Percentiles rank a stretch among this genome's conserved stretches.
These are phyloP conservation scores for Megacollybia marginata DNA, from an alignment of 768 basidiomycete genomes.

Conservation along the genomic window DNA sequence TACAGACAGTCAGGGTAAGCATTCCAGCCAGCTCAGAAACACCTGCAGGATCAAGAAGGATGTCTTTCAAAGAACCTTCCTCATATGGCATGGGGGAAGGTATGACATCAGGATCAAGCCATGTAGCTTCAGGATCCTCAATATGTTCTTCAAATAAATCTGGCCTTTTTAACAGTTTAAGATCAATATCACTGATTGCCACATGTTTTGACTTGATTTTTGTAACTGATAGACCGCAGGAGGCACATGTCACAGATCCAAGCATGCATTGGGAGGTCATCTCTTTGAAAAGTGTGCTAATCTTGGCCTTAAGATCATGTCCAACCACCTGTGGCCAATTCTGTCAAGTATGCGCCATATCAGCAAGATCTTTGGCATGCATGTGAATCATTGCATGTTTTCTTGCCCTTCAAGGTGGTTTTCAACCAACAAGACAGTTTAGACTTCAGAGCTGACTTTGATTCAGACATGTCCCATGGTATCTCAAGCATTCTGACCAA, in stretches of 20 bases:
- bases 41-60: conserved; percentile 5
- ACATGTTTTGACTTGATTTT: neutral
- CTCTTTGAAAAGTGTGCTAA: neutral
- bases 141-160: neutral
- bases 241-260: neutral
- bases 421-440: no score
- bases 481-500: no score
- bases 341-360: no score
- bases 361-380: no score
- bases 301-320: neutral
- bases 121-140: neutral
- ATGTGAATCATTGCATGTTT: no score
- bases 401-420: no score
- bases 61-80: neutral
- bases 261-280: neutral
- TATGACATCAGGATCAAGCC: conserved; percentile 1
- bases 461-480: no score
- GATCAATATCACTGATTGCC: neutral
- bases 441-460: no score
- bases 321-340: neutral
- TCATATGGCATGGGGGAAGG: neutral
- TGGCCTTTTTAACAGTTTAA: neutral
- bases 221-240: neutral
- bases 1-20: conserved; percentile 11
- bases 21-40: neutral